Conservation (phyloP, 345 rosid species). For the Linum lewisii region DNA sequence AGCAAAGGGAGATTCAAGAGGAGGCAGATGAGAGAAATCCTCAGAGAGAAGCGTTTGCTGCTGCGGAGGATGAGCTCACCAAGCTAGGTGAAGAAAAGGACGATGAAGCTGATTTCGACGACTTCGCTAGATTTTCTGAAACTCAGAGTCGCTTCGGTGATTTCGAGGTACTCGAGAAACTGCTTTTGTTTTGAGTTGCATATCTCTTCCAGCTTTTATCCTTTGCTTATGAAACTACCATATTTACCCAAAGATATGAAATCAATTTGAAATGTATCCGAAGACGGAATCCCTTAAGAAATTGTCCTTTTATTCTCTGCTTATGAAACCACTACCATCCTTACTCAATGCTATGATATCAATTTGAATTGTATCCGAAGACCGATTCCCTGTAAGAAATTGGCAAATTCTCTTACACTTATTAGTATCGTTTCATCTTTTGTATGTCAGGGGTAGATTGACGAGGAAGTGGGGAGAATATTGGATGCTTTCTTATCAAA, state of each 20-base stretch:
- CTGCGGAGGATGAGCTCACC: too few species aligned
- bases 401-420: not conserved
- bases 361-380: too few species aligned
- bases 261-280: too few species aligned
- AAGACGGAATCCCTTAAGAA: too few species aligned
- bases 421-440: not conserved
- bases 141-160: slow-evolving; percentile 46
- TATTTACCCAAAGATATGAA: too few species aligned
- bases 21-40: slow-evolving; percentile 37
- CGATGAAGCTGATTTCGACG: slow-evolving; percentile 49
- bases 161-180: not conserved
- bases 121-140: too few species aligned
- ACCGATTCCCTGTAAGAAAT: too few species aligned
- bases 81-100: slow-evolving; percentile 13
- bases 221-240: too few species aligned
- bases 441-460: slow-evolving; percentile 50
- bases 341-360: too few species aligned
- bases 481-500: slow-evolving; percentile 68
- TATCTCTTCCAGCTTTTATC: not conserved
- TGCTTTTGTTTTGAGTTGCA: not conserved
- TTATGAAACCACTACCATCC: too few species aligned
- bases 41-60: slow-evolving; percentile 20
- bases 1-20: slow-evolving; percentile 69
- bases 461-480: slow-evolving; percentile 73
- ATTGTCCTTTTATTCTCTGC: too few species aligned